Conservation (phyloP, 192 early-diverging fungal genomes). For the Entophlyctis luteolus region DNA sequence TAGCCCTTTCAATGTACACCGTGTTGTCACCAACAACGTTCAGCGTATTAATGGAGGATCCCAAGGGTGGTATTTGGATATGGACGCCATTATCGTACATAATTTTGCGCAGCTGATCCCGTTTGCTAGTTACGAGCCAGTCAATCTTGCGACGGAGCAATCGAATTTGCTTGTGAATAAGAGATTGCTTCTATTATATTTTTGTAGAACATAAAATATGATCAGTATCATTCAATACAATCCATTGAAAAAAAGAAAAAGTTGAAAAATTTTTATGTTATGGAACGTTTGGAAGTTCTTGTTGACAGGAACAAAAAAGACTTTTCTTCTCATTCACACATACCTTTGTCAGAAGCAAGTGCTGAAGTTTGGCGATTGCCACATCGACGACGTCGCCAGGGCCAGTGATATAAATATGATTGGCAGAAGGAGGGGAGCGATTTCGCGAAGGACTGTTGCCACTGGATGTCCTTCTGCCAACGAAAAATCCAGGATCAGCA, state of each 20-base stretch:
- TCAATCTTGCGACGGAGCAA: conserved; percentile 71
- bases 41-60: conserved; percentile 47
- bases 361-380: conserved; percentile 48
- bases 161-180: conserved; percentile 40
- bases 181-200: conserved; percentile 22
- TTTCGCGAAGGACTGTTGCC: background rate
- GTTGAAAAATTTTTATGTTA: no score
- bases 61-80: conserved; percentile 62
- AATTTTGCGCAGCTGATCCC: conserved; percentile 61
- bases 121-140: conserved; percentile 67
- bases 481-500: background rate
- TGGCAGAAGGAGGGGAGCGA: conserved; percentile 15
- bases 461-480: no score
- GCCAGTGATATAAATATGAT: conserved; percentile 68
- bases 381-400: conserved; percentile 41
- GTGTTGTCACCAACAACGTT: conserved; percentile 62
- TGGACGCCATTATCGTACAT: conserved; percentile 75
- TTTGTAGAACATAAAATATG: conserved; percentile 7
- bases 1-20: conserved; percentile 69
- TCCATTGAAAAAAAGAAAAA: background rate
- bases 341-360: conserved; percentile 19
- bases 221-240: conserved; percentile 20
- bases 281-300: no score
- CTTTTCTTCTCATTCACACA: no score
- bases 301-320: no score